Evolutionary conservation across 2,329 filamentous ascomycete species (phyloP).

Genomic region (Harringtonia aguacate): DNA sequence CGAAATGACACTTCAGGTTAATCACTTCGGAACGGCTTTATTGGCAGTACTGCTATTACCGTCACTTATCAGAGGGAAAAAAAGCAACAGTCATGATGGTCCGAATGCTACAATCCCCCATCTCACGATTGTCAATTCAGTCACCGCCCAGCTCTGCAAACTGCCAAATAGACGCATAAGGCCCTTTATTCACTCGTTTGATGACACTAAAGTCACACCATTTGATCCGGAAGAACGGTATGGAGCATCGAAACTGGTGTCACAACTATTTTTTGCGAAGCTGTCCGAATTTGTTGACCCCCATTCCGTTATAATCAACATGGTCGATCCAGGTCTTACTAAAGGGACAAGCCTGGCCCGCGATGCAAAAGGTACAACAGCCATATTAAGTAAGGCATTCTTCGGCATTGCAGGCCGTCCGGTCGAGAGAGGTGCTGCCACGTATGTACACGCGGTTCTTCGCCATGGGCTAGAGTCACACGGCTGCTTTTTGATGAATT

Average conservation of each 20-base stretch:
- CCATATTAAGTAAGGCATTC: not conserved
- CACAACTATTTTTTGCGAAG: constrained; percentile 15
- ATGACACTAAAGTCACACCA: not conserved
- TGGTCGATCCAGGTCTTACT: constrained; percentile 7
- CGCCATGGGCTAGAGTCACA: constrained; percentile 2
- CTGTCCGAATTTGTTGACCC: constrained; percentile 1
- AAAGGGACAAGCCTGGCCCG: constrained; percentile 5
- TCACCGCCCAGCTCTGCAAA: constrained; percentile 11
- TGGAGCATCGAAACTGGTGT: constrained; percentile 19
- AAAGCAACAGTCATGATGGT: too few species aligned
- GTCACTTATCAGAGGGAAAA: too few species aligned
- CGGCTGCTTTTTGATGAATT: constrained; percentile 6
- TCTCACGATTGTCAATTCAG: constrained; percentile 15
- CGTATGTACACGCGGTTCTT: constrained; percentile 5
- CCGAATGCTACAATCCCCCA: too few species aligned
- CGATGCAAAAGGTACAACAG: not conserved
- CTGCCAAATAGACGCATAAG: constrained; percentile 10
- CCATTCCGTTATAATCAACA: constrained; percentile 5
- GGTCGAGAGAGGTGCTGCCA: constrained; percentile 1
- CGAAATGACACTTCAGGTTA: constrained; percentile 21
- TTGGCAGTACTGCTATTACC: constrained; percentile 33
- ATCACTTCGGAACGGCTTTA: constrained; percentile 19
- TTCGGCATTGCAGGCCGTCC: not conserved
- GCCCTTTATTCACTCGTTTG: constrained; percentile 10
- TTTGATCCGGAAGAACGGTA: constrained; percentile 4